Evolutionary conservation across 495 filamentous ascomycete species (phyloP), one percentile per base, ranked within the genome.

Genomic region (Hyphodiscus hymeniophilus): DNA sequence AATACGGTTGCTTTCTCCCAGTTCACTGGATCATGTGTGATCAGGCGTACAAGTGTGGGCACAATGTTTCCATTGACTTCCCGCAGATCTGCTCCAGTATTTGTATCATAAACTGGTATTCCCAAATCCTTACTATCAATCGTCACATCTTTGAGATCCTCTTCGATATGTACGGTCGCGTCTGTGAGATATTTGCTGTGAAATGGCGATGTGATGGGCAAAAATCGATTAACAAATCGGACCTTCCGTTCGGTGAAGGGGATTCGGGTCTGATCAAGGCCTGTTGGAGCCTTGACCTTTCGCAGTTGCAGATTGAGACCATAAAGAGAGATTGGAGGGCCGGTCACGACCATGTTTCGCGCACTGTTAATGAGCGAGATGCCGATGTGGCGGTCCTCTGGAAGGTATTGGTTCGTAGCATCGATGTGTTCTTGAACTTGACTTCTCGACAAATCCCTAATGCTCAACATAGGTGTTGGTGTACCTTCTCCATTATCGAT

Each of bases 341-440:
- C 94, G 31, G 94, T 94, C 10, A 99, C 90, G 50, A 97, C 94
- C 63, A 96, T 81, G 61, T 96, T 99, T 28, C 94, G 82, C 22
- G 91, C 87, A 63, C 91, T 95, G 71, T 99, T 99, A 58, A 95
- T 77, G 33, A 99, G 75, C 2, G 94, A 96, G 58, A 99, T 94
- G 51, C 81, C 81, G 54, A 99, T 94, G 60, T 97, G 92, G 32
- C 88, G 81, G 52, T 95, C 89, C 54, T 82, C 68, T 0, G 94
- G 94, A 26, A 99, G 76, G 68, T 97, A 91, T 60, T 94, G 80
- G 64, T 99, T 99, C 38, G 92, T 99, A 12, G 82, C 83, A 66
- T 97, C 81, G 53, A 99, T 89, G 65, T 96, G 92, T 62, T 87
- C 84, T 66, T 97, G 89, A 18, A 99, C 84, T 41, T 89, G 81